Evolutionary conservation across 1,284 basidiomycete genomes (phyloP).

Genomic region (Marasmius fiardii): DNA sequence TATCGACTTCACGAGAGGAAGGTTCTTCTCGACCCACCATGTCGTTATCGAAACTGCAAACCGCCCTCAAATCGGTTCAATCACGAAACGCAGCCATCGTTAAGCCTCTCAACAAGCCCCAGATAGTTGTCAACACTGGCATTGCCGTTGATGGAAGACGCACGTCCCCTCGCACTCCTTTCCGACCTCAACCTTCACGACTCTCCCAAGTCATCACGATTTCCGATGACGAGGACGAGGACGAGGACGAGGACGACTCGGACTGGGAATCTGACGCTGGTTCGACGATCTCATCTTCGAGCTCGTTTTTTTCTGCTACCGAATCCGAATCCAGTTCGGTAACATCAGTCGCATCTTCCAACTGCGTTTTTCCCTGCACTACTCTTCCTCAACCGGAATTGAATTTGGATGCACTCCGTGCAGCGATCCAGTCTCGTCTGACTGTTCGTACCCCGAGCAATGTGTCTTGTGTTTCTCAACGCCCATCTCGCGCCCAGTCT

Average conservation of each 20-base stretch:
- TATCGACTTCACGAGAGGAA: not conserved
- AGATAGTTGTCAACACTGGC: not conserved
- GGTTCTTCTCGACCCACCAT: not conserved
- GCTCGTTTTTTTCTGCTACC: conserved; percentile 8
- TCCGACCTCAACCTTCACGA: not conserved
- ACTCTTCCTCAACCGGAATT: not conserved
- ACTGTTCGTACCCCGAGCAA: not conserved
- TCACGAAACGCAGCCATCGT: not conserved
- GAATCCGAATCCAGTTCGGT: conserved; percentile 3
- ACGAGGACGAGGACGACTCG: not conserved
- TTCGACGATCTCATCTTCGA: conserved; percentile 8
- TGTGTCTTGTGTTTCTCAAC: not conserved
- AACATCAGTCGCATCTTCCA: not conserved
- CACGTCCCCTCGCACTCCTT: not conserved
- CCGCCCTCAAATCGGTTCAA: not conserved
- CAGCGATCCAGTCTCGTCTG: not conserved
- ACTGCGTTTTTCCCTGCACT: not conserved
- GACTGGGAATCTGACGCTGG: conserved; percentile 11
- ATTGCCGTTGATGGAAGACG: not conserved
- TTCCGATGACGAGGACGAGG: not conserved
- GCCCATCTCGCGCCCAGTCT: not conserved
- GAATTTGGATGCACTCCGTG: not conserved
- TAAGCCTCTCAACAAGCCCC: not conserved
- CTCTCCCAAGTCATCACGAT: not conserved
- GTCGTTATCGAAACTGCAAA: not conserved